Evolutionary conservation across 495 filamentous ascomycete genomes (phyloP).

Genomic region (Tuber aestivum): DNA sequence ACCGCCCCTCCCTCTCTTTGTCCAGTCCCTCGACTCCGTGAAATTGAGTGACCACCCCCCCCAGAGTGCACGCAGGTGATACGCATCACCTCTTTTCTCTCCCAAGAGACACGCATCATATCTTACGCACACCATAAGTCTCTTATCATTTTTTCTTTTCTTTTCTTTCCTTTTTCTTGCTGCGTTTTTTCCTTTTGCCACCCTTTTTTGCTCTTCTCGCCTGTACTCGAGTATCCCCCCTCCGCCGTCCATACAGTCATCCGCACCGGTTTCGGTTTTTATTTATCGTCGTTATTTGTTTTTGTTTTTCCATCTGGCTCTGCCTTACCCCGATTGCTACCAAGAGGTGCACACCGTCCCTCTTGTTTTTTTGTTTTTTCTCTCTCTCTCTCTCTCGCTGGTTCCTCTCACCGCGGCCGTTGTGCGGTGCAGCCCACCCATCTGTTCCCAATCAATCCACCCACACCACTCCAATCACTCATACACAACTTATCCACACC

Average conservation of each 20-base stretch:
- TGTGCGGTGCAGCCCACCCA: conserved; percentile 24
- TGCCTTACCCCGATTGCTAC: conserved; percentile 24
- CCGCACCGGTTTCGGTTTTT: background rate
- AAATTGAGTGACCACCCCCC: background rate
- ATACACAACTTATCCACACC: conserved; percentile 3
- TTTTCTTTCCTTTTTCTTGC: no score
- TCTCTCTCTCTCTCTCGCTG: conserved; percentile 10
- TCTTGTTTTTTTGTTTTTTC: conserved; percentile 26
- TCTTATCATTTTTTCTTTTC: conserved; percentile 32
- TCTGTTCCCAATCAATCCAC: conserved; percentile 12
- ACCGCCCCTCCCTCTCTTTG: background rate
- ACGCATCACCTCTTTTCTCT: conserved; percentile 20
- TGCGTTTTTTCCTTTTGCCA: conserved; percentile 6
- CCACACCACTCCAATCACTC: conserved; percentile 17
- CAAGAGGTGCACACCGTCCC: conserved; percentile 43
- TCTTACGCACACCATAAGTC: conserved; percentile 22
- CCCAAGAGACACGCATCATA: conserved; percentile 31
- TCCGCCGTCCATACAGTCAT: conserved; percentile 4
- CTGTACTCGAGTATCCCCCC: conserved; percentile 3
- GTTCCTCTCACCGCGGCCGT: conserved; percentile 19
- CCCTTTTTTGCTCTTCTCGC: conserved; percentile 5
- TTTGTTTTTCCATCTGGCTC: background rate
- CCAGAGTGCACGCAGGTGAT: conserved; percentile 13
- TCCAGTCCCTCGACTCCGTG: background rate
- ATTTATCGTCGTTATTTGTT: background rate